Base-by-base conservation (phyloP, 495 filamentous ascomycete genomes). In the Talaromyces trachyspermus region DNA sequence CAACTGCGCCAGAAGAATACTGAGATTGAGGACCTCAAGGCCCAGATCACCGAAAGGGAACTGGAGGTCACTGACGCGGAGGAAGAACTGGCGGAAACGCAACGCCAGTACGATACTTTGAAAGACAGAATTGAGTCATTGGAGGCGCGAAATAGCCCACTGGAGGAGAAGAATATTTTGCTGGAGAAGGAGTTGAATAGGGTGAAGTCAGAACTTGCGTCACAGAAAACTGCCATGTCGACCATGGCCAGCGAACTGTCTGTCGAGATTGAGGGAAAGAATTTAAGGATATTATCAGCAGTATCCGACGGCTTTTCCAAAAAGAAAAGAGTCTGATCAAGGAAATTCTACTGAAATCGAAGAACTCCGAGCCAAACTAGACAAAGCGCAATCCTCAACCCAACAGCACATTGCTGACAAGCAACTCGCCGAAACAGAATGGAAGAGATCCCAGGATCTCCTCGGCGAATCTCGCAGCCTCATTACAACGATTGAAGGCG, bases 401-500 rank as follows among this genome's bases (percentile, higher is more conserved):
- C 55, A 57, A 27, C 60, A 67, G 18, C 41, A 53, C 19, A 35
- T 30, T 1, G 53, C 56, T 1, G 42, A 60, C 4, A 62, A 62
- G 22, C 59, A 65, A 33, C 51, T 64, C 0, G 52, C 61, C 11
- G 66, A 70, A 18, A 41, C 53, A 9, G 68, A 74, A 55, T 49
- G 58, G 11, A 50, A 50, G 11, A 60, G 55, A 5, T 63, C 66
- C 1, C 57, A 62, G 24, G 61, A 69, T 12, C 68, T 72, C 43
- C 53, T 66, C 10, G 46, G 60, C 18, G 74, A 76, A 58, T 54
- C 66, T 0, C 67, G 72, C 19, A 51, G 59, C 14, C 60, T 72
- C 7, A 59, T 74, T 27, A 62, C 69, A 39, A 67, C 69, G 17
- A 65, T 74, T 12, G 71, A 74, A 53, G 49, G 58, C 4, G 74